Evolutionary conservation across 495 filamentous ascomycete genomes (phyloP).

Genomic region (Xylaria nigripes): DNA sequence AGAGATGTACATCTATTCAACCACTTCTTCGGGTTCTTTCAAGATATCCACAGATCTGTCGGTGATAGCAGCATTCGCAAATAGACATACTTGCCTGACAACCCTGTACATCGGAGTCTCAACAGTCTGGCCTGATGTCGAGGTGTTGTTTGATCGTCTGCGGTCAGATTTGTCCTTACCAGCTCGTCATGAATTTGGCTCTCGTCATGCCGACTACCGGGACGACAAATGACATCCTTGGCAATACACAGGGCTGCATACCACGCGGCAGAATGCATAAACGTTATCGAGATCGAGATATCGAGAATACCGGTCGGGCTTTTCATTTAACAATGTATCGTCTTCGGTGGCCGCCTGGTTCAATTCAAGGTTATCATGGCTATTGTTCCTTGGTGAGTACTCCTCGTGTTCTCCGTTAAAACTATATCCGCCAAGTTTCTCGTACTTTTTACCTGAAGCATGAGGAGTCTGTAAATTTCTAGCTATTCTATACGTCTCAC

Average conservation of each 20-base stretch:
- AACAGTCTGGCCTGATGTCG: not conserved
- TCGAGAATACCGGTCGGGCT: not conserved
- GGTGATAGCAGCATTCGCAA: not conserved
- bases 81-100: not conserved
- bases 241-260: not conserved
- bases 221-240: not conserved
- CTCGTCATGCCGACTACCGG: not conserved
- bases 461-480: not conserved
- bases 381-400: not conserved
- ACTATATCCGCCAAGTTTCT: not conserved
- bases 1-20: not conserved
- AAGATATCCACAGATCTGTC: not conserved
- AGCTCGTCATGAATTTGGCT: not conserved
- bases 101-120: not conserved
- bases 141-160: not conserved
- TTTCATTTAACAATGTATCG: not conserved
- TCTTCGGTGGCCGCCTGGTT: not conserved
- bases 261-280: not conserved
- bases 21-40: not conserved
- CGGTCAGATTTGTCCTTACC: not conserved
- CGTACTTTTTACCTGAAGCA: not conserved
- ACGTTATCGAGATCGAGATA: not conserved
- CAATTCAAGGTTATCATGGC: not conserved
- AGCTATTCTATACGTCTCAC: not conserved
- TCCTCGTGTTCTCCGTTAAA: not conserved